phyloP scores from a whole-genome alignment of 2,329 filamentous ascomycete genomes.

The Epichloe hybrida region DNA sequence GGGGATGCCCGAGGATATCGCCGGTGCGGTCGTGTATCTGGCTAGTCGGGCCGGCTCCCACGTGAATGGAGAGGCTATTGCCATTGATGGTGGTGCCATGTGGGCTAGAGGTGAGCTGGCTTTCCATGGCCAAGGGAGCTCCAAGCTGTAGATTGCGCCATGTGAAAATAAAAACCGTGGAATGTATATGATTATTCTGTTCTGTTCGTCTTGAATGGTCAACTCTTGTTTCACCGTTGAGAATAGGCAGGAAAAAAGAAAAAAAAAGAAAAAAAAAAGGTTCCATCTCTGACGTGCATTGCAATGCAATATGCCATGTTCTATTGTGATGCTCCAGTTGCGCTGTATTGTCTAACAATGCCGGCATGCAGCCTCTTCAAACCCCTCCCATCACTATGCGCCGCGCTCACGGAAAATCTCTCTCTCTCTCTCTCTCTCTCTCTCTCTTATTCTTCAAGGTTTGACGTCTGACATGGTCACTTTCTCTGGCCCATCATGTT shows the following conservation, averaged over 20 bases:
- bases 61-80: constrained; percentile 57
- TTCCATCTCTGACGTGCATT: neutral
- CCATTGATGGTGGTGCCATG: constrained; percentile 55
- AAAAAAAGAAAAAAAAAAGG: no score
- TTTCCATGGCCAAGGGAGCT: constrained; percentile 10
- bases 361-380: neutral
- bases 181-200: no score
- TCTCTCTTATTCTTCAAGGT: no score
- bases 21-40: constrained; percentile 62
- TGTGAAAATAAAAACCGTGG: no score
- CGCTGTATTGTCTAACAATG: neutral
- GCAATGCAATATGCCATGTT: neutral
- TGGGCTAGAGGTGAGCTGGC: constrained; percentile 35
- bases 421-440: no score
- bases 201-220: no score
- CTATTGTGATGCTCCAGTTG: neutral
- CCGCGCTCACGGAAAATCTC: neutral
- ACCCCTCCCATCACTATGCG: no score
- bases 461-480: neutral
- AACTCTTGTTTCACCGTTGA: neutral
- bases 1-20: constrained; percentile 65
- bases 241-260: neutral
- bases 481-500: neutral
- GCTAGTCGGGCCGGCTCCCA: constrained; percentile 53
- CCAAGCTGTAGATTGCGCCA: constrained; percentile 25